Base-by-base conservation (phyloP, 2,329 filamentous ascomycete species). In the Epichloe gansuensis region DNA sequence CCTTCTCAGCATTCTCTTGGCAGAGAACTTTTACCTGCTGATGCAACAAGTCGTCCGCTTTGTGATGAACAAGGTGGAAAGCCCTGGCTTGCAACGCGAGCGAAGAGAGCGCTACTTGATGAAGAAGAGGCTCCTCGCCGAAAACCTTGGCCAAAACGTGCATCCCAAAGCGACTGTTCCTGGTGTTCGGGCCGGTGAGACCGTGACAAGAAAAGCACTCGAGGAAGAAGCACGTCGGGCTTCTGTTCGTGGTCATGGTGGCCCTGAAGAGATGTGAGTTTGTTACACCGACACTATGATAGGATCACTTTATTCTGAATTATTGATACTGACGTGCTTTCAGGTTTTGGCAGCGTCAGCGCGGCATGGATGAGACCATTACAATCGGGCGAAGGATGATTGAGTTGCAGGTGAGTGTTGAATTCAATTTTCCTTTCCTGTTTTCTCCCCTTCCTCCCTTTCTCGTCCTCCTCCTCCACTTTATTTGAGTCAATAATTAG, bases 1-100 rank as follows among this genome's bases (percentile, higher is more conserved):
- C 3, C 76, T 98, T 5, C 73, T 95, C 17, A 81, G 83, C 21
- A 84, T 98, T 53, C 80, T 97, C 60, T 80, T 94, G 59, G 83
- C 88, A 0, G 93, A 98, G 65, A 91, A 98, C 65, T 71, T 91
- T 15, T 97, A 95, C 66, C 80, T 98, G n/a, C 73, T 83, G 2
- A 78, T 88, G 2, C 84, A 91, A 61, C 77, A 84, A 56, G 78
- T 76, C 0, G 86, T 96, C 4, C 81, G 84, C 42, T 78, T 82
- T 51, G 82, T 83, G 4, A 80, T 98, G 60, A 75, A 75, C 55
- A 93, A 90, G 66, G 72, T 96, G 51, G 91, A 97, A 61, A 91
- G 85, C 46, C 88, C 88, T 0, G 91, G 90, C 1, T 74, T 91
- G 53, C 88, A 94, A 61, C 90, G 89, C 67, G 91, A 95, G 69